Evolutionary conservation across 148 eudicot species (phyloP), one percentile per base, ranked within the genome.

Genomic region (Chenopodium formosanum): DNA sequence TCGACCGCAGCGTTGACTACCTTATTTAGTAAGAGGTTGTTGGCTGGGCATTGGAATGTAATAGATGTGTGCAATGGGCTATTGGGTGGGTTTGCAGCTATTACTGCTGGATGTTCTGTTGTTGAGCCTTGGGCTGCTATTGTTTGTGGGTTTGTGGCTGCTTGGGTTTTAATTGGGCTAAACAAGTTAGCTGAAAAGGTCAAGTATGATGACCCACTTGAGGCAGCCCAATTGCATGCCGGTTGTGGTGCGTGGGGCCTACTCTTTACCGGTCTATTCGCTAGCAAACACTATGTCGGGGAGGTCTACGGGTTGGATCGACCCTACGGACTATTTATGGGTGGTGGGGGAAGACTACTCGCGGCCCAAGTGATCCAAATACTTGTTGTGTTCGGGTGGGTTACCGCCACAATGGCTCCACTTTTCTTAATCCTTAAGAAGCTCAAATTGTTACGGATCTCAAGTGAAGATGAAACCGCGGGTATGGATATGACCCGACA

Each of bases 51-150:
- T 58, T 88, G 90, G 90, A 88, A 88, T 13, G 90, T 85, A 1
- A 75, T 44, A 19, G 90, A 88, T 48, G 90, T 85, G 8, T 85
- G 88, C 40, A 88, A 88, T 40, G 90, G 90, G 46, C 79, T 88
- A 11, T 40, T 88, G 46, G 90, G 90, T 2, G 88, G 90, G 22
- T 88, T 88, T 37, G 90, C 90, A 0, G 90, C 90, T 16, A 85
- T 88, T 29, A 88, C 90, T n/a, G 46, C 88, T 17, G 90, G 90
- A 11, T 87, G 90, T 12, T 78, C 90, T 0, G 90, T 88, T 29
- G 89, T 88, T 4, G 90, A 88, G 44, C 90, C 90, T 27, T 88
- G 90, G 90, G 83, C 90, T 1, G 90, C 90, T 0, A 88, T 88
- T 20, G 29, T 88, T 0, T 88, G 90, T 47, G 90, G 90, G 63